phyloP scores from a whole-genome alignment of 2,329 filamentous ascomycete species.

The Fusarium xyrophilum region DNA sequence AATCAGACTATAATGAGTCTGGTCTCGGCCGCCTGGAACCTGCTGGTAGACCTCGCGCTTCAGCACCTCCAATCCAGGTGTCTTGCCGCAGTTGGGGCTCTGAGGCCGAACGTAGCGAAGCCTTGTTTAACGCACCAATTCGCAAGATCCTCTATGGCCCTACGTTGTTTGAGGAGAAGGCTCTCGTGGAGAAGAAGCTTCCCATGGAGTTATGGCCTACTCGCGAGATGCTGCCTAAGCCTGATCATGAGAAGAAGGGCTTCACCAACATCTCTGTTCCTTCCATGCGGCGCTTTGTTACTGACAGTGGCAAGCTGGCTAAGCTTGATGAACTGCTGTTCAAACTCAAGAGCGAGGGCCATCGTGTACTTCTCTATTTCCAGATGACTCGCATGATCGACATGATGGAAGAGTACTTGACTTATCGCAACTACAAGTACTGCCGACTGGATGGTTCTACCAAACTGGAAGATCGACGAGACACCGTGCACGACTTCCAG shows the following conservation, averaged over 20 bases:
- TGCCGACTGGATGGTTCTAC: constrained; percentile 95
- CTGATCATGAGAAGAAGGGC: constrained; percentile 79
- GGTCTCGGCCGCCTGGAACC: constrained; percentile 82
- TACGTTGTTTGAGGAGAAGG: constrained; percentile 69
- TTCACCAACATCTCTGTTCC: constrained; percentile 93
- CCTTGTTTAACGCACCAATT: constrained; percentile 79
- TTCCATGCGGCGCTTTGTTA: constrained; percentile 97
- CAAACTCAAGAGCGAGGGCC: constrained; percentile 87
- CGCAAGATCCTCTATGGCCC: constrained; percentile 78
- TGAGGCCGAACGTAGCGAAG: constrained; percentile 71
- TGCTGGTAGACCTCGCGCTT: constrained; percentile 77
- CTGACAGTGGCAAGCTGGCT: constrained; percentile 94
- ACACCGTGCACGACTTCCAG: constrained; percentile 97
- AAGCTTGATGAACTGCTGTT: constrained; percentile 87
- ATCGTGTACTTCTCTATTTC: constrained; percentile 97
- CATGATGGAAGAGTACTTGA: constrained; percentile 98
- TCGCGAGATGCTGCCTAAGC: constrained; percentile 73
- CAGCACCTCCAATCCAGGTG: constrained; percentile 86
- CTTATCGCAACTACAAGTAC: constrained; percentile 99
- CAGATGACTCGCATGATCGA: constrained; percentile 99
- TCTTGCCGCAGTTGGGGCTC: constrained; percentile 73
- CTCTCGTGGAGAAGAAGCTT: constrained; percentile 75
- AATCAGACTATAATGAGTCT: constrained; percentile 67
- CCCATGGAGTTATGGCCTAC: constrained; percentile 70
- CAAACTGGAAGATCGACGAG: constrained; percentile 94